Percentiles rank a stretch among this genome's conserved stretches.
These are phyloP conservation scores for Ophiostoma himal-ulmi DNA, from an alignment of 2,329 filamentous ascomycete species.

Conservation along the genomic window DNA sequence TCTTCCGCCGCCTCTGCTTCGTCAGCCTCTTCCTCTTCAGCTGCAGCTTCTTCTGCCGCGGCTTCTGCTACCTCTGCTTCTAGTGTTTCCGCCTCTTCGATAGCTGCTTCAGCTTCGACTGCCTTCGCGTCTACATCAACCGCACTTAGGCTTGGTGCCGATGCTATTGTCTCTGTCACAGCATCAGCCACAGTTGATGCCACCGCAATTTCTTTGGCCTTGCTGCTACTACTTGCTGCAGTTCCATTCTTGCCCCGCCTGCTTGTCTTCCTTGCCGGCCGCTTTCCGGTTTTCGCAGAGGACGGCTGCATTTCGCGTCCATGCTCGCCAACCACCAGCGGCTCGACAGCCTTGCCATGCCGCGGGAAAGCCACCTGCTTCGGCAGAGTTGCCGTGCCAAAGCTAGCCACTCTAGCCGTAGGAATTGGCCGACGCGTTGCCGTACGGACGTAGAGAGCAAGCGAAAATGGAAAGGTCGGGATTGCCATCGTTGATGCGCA, in stretches of 20 bases:
- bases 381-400: conserved; percentile 36
- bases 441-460: not conserved
- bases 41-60: not conserved
- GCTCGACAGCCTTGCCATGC: conserved; percentile 58
- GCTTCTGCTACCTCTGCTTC: not conserved
- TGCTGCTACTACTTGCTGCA: not conserved
- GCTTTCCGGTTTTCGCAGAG: conserved; percentile 6
- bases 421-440: not conserved
- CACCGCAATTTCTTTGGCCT: not conserved
- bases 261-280: conserved; percentile 6
- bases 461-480: not conserved
- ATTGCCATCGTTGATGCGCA: conserved; percentile 6
- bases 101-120: not conserved
- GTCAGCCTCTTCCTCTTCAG: not conserved
- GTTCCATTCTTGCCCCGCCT: not conserved
- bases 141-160: conserved; percentile 27
- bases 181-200: not conserved
- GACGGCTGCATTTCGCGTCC: not conserved
- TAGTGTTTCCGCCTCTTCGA: not conserved
- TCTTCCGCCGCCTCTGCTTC: not conserved
- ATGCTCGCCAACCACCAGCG: conserved; percentile 31
- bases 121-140: not conserved
- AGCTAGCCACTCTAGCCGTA: conserved; percentile 29
- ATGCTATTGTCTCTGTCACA: not conserved
- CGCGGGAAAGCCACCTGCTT: conserved; percentile 45